Evolutionary conservation across 1,139 yeast genomes (phyloP).

Genomic region (Suhomyces taliae): DNA sequence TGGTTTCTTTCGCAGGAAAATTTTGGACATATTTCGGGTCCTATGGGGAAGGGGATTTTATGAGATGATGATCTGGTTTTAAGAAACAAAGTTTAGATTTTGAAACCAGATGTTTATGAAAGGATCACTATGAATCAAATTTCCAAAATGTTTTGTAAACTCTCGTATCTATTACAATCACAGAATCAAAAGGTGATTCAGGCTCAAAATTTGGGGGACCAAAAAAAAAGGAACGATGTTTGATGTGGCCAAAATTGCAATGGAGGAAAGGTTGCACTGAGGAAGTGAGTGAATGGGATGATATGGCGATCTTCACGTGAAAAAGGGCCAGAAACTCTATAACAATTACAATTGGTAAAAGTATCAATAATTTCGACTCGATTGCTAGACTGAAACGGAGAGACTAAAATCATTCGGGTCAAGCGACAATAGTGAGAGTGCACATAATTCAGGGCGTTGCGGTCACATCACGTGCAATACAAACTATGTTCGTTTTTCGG

Average conservation of each 20-base stretch:
- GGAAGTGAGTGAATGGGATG: neutral
- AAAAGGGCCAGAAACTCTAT: neutral
- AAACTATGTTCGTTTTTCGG: neutral
- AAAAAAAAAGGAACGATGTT: neutral
- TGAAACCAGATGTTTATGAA: no score
- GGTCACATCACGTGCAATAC: neutral
- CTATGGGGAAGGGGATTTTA: neutral
- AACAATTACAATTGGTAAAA: neutral
- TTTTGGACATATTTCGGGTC: slow-evolving; percentile 35
- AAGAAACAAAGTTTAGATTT: no score
- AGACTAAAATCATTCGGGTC: neutral
- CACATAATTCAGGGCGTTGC: neutral
- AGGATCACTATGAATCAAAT: no score
- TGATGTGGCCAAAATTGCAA: neutral
- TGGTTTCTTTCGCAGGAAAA: slow-evolving; percentile 55
- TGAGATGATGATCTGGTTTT: neutral
- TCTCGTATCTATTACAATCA: no score
- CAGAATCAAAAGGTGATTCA: no score
- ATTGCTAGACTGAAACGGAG: neutral
- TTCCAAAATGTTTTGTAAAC: no score
- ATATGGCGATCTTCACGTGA: neutral
- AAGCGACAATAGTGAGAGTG: neutral
- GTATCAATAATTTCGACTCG: neutral
- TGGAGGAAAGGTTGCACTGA: no score
- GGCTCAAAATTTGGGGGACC: no score